Base-by-base conservation (phyloP, 805 yeast genomes). In the Zygotorulaspora sp. region DNA sequence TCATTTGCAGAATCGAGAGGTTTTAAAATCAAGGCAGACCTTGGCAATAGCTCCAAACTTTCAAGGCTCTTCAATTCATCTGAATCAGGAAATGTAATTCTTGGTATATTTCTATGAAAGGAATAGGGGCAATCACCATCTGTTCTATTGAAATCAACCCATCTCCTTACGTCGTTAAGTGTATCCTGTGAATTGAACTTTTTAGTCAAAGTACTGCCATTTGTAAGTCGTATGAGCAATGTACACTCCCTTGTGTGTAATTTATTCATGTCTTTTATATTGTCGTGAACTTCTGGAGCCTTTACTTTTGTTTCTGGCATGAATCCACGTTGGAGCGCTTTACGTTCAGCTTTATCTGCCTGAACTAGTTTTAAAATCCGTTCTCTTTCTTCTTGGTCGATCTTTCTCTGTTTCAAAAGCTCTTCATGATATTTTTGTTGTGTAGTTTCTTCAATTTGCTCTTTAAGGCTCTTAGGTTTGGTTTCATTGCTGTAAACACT, bases 21-120 rank as follows among this genome's bases (percentile, higher is more conserved):
- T 53, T 83, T 83, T 46, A 88, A 64, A 16, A 85, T 78, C 32
- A 88, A 59, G 0, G 83, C 85, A 8, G 94, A 80, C 40, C 94
- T 68, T 2, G 90, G 89, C 11, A 75, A 70, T 35, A 88, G 63
- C 15, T 76, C 78, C 38, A 88, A 64, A 3, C 67, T 71, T 17
- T 55, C 56, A 25, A 88, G 63, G 2, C 77, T 62, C 41, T 62
- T 62, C 39, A 70, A 68, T 49, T 87, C 90, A 34, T 81, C 83
- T 0, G 76, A 72, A 3, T 70, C 72, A 2, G 78, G 63, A 43
- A 81, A 87, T 0, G 81, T 74, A 4, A 75, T 69, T 40, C 83
- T 72, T 14, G 86, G 89, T 31, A 76, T 66, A 29, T 65, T 67
- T 45, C 75, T 66, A 47, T 74, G 77, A 48, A 70, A 70, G 9